These are phyloP conservation scores for Pyrrhoderma lamaoense DNA, from an alignment of 1,284 basidiomycete species.

Conservation along the genomic window DNA sequence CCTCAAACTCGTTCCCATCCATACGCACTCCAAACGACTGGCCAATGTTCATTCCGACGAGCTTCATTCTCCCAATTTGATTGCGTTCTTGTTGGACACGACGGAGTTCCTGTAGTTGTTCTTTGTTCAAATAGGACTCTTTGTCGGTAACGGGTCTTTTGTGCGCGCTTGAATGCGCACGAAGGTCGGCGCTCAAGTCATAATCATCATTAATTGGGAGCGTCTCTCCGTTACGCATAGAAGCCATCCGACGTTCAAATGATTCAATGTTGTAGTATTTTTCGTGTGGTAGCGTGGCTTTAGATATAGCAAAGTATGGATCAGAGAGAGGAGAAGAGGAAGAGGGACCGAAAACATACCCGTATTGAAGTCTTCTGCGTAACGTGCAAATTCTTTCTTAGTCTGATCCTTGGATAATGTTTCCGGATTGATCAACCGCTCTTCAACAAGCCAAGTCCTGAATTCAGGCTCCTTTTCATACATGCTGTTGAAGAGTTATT, in stretches of 20 bases:
- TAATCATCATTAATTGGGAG: conserved; percentile 57
- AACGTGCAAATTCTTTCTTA: conserved; percentile 75
- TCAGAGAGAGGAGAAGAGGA: not conserved
- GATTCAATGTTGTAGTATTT: conserved; percentile 85
- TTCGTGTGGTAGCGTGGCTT: conserved; percentile 83
- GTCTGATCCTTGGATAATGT: conserved; percentile 75
- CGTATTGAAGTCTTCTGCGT: conserved; percentile 84
- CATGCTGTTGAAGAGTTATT: no score
- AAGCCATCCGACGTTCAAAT: conserved; percentile 75
- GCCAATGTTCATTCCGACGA: conserved; percentile 75
- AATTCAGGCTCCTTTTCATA: conserved; percentile 79
- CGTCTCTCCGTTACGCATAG: conserved; percentile 72
- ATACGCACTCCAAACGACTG: conserved; percentile 76
- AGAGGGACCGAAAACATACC: conserved; percentile 51
- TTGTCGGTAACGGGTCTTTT: conserved; percentile 53
- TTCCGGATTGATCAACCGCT: conserved; percentile 83
- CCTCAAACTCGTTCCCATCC: conserved; percentile 55
- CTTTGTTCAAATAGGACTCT: conserved; percentile 68
- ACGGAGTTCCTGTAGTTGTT: conserved; percentile 73
- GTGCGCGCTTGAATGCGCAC: conserved; percentile 57
- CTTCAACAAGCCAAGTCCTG: conserved; percentile 84
- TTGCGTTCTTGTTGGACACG: conserved; percentile 75
- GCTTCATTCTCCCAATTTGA: conserved; percentile 76
- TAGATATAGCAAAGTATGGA: conserved; percentile 1
- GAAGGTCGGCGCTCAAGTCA: conserved; percentile 75